These are phyloP conservation scores for Thalia dealbata DNA, from an alignment of 176 grass and related monocot species.

Conservation along the genomic window DNA sequence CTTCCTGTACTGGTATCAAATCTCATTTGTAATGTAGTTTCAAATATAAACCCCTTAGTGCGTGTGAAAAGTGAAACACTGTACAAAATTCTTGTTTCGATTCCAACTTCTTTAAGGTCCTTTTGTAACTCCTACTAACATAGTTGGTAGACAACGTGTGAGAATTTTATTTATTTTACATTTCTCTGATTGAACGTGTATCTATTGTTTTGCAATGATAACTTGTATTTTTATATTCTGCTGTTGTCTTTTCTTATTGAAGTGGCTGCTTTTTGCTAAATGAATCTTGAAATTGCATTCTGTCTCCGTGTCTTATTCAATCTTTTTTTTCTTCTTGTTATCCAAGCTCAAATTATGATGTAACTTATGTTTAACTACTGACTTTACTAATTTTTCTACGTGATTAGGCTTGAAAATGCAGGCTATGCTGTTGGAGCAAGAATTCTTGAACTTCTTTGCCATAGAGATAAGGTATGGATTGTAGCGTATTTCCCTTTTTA, in stretches of 20 bases:
- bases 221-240: conserved; percentile 82
- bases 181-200: background rate
- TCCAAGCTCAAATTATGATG: background rate
- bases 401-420: conserved; percentile 72
- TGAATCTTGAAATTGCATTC: background rate
- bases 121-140: background rate
- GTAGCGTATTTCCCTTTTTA: background rate
- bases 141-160: background rate
- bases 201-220: conserved; percentile 11
- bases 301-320: background rate
- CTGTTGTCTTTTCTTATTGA: conserved; percentile 27
- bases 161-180: background rate
- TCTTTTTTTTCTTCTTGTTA: background rate
- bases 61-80: background rate
- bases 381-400: background rate
- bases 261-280: no score
- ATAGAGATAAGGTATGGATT: conserved; percentile 68
- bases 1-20: no score
- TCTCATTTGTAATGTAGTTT: background rate
- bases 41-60: background rate
- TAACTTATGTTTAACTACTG: background rate
- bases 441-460: conserved; percentile 93
- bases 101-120: background rate
- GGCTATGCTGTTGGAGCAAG: conserved; percentile 93
- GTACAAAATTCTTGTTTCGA: background rate